A percentile compares a stretch with the other conserved stretches of the same genome.
These are phyloP conservation scores for Botrytis byssoidea DNA, from an alignment of 2,329 filamentous ascomycete species.

Conservation along the genomic window DNA sequence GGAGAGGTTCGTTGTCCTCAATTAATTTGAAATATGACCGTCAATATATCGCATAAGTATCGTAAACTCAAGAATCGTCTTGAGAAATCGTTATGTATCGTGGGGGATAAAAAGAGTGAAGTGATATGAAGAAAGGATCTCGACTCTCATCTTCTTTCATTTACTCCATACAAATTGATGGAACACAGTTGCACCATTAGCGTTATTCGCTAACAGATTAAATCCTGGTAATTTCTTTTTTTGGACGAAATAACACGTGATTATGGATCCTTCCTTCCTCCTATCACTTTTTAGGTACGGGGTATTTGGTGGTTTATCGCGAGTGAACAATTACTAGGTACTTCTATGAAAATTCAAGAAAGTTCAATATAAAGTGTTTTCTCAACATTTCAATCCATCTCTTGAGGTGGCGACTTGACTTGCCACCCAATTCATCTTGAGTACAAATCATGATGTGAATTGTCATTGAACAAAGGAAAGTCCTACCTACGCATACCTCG, in stretches of 20 bases:
- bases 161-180: conserved; percentile 12
- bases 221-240: conserved; percentile 15
- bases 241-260: conserved; percentile 9
- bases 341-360: not conserved
- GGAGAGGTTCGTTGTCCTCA: not conserved
- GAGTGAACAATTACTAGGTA: not conserved
- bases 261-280: not conserved
- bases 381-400: too few relatives aligned
- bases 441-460: not conserved
- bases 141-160: conserved; percentile 8
- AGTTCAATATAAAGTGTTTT: too few relatives aligned
- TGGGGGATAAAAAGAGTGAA: conserved; percentile 16
- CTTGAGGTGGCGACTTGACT: not conserved
- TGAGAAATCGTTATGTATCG: not conserved
- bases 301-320: too few relatives aligned
- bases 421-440: too few relatives aligned
- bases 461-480: not conserved
- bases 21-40: not conserved
- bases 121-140: conserved; percentile 15
- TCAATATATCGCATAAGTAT: not conserved
- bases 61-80: not conserved
- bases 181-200: conserved; percentile 22
- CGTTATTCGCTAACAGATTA: not conserved
- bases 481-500: not conserved
- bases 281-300: not conserved